These are phyloP conservation scores for Pinguiococcus pyrenoidosus DNA, from an alignment of 108 stramenopile species.

Conservation along the genomic window DNA sequence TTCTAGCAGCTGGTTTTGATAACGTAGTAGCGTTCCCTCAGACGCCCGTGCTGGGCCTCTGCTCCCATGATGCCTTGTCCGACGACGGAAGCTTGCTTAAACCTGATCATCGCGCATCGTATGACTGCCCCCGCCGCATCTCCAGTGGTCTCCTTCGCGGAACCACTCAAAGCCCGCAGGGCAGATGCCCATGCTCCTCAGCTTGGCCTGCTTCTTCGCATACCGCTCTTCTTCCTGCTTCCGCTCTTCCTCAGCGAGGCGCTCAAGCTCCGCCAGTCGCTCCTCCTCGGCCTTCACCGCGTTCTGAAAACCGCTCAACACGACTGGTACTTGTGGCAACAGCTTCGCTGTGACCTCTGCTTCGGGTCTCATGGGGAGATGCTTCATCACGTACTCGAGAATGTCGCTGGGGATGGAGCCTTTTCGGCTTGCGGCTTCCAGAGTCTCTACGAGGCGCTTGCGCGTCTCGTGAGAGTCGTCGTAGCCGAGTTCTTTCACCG, in stretches of 20 bases:
- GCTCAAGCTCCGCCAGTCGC: slow-evolving; percentile 3
- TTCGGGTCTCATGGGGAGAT: background rate
- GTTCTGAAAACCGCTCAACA: too few species aligned
- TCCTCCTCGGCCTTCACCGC: slow-evolving; percentile 14
- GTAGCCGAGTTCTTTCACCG: too few species aligned
- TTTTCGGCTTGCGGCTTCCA: background rate
- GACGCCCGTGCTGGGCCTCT: too few species aligned
- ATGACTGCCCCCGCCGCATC: slow-evolving; percentile 51
- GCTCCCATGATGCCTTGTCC: too few species aligned
- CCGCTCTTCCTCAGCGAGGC: slow-evolving; percentile 20
- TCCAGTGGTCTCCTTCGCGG: slow-evolving; percentile 31
- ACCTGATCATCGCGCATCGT: slow-evolving; percentile 25
- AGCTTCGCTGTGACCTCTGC: background rate
- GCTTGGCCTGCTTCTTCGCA: slow-evolving; percentile 18
- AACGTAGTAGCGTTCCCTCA: too few species aligned
- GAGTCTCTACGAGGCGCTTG: background rate
- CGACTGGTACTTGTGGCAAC: too few species aligned
- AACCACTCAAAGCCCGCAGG: slow-evolving; percentile 41
- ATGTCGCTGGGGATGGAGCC: background rate
- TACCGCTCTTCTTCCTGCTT: slow-evolving; percentile 15
- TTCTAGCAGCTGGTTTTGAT: too few species aligned
- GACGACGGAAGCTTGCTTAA: too few species aligned
- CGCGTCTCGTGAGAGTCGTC: too few species aligned
- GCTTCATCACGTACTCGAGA: background rate
- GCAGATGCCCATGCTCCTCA: slow-evolving; percentile 29